Evolutionary conservation across 345 rosid genomes (phyloP), one percentile per base, ranked within the genome.

Genomic region (Luvunga scandens): DNA sequence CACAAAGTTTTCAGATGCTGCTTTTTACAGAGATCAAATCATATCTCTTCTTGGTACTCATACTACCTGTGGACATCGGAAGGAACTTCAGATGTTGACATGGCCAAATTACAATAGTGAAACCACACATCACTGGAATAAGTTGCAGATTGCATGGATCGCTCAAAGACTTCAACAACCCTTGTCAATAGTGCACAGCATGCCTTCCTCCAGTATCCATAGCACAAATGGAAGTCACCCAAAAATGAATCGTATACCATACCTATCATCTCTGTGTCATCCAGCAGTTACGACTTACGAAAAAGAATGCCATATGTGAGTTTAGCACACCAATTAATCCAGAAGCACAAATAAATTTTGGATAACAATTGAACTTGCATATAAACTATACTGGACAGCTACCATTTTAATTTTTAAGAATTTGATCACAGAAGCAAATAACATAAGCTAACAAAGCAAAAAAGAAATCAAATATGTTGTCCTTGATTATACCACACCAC

Each of bases 121-220:
- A 86, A 84, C 98, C 98, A 95, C 38, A 93, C 71, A 86, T 56
- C 79, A 75, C 91, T 88, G 81, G 85, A 95, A 78, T 89, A 93
- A 22, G 95, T 90, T 71, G 90, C 94, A 31, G 91, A 84, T 77
- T 79, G 79, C 45, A 91, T 89, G 22, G 94, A 95, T 77, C 87
- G 85, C 83, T 95, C 95, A 80, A 90, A 92, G 68, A 92, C 85
- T 72, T 90, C 86, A 84, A 89, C 86, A 80, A 80, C 93, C 85
- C 50, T 89, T 82, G 64, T 87, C 94, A 53, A 78, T 34, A 78
- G 87, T 78, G 81, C 92, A 83, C 56, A 93, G 36, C 85, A 81
- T 71, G 83, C 83, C 82, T 80, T 95, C 87, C 83, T 90, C 98
- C 98, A 95, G 82, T 90, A 95, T 75, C 93, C 97, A 83, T 87